Percentiles rank a stretch among this genome's conserved stretches.
phyloP scores from a whole-genome alignment of 768 basidiomycete genomes.

The Collybiopsis luxurians region DNA sequence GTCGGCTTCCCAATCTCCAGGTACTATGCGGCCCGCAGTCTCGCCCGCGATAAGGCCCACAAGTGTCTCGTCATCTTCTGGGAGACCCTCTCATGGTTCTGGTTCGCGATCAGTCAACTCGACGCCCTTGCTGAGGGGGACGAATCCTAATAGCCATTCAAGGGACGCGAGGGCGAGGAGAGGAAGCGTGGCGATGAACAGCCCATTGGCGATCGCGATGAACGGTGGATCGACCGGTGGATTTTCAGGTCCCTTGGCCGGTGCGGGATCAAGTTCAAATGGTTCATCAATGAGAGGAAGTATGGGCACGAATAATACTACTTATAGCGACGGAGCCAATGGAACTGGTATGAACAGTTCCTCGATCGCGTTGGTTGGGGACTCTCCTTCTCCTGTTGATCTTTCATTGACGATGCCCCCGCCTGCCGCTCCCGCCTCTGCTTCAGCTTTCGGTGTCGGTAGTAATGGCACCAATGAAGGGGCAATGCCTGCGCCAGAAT shows the following conservation, averaged over 20 bases:
- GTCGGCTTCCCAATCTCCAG: constrained; percentile 3
- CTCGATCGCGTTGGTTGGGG: constrained; percentile 21
- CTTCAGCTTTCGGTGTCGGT: constrained; percentile 11
- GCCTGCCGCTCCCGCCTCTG: constrained; percentile 50
- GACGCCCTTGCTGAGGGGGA: constrained; percentile 53
- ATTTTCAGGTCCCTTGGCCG: neutral
- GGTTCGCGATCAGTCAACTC: constrained; percentile 55
- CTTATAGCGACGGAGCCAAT: neutral
- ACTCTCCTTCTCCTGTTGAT: constrained; percentile 87
- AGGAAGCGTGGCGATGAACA: constrained; percentile 10
- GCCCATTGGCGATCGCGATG: constrained; percentile 5
- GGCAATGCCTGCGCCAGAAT: neutral
- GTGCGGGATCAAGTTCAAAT: neutral
- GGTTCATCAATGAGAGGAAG: neutral
- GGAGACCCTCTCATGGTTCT: constrained; percentile 8
- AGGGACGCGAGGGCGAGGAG: neutral
- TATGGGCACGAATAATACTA: neutral
- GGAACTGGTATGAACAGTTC: neutral
- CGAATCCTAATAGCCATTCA: constrained; percentile 9
- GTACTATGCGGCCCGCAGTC: constrained; percentile 2
- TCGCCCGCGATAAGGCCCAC: neutral
- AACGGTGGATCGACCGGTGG: neutral
- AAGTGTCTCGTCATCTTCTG: neutral
- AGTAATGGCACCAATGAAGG: constrained; percentile 2
- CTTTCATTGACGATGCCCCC: constrained; percentile 73